These are phyloP conservation scores for Nigrograna mackinnonii DNA, from an alignment of 2,329 filamentous ascomycete genomes.

Conservation along the genomic window DNA sequence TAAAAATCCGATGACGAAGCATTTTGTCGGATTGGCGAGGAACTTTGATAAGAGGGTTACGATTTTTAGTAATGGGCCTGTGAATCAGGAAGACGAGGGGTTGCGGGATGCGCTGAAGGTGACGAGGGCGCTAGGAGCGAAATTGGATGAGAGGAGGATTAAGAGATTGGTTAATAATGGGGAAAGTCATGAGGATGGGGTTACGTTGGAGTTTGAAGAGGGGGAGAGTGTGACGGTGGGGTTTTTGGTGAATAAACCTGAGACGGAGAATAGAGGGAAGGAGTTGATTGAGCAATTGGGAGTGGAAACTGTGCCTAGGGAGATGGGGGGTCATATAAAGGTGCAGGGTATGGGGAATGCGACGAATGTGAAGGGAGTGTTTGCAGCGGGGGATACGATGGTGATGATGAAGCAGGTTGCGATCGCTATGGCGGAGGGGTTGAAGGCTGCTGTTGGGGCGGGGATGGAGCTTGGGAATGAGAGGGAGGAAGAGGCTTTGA, in stretches of 20 bases:
- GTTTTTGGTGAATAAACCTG: slow-evolving; percentile 28
- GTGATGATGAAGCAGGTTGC: slow-evolving; percentile 34
- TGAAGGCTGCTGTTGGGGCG: slow-evolving; percentile 30
- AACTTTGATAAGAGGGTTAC: slow-evolving; percentile 29
- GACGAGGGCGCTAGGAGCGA: slow-evolving; percentile 22
- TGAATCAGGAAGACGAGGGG: slow-evolving; percentile 4
- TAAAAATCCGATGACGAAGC: slow-evolving; percentile 23
- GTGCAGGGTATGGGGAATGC: slow-evolving; percentile 49
- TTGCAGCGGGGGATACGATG: slow-evolving; percentile 57
- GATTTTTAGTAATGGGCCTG: slow-evolving; percentile 27
- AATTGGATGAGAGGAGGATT: slow-evolving; percentile 28
- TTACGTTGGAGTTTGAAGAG: slow-evolving; percentile 31
- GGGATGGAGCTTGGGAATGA: slow-evolving; percentile 26
- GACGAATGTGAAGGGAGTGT: slow-evolving; percentile 56
- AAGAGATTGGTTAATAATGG: slow-evolving; percentile 30
- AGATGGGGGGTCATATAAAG: slow-evolving; percentile 48
- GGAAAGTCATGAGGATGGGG: slow-evolving; percentile 21
- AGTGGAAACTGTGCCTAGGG: slow-evolving; percentile 41
- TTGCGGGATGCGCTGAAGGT: slow-evolving; percentile 23
- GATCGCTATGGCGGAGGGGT: slow-evolving; percentile 30
- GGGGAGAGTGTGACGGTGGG: slow-evolving; percentile 28
- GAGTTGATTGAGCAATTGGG: slow-evolving; percentile 33
- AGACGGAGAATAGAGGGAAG: slow-evolving; percentile 33
- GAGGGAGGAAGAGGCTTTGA: slow-evolving; percentile 14
- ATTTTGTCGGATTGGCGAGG: slow-evolving; percentile 27